Evolutionary conservation across 345 rosid species (phyloP).

Genomic region (Crucihimalaya himalaica): DNA sequence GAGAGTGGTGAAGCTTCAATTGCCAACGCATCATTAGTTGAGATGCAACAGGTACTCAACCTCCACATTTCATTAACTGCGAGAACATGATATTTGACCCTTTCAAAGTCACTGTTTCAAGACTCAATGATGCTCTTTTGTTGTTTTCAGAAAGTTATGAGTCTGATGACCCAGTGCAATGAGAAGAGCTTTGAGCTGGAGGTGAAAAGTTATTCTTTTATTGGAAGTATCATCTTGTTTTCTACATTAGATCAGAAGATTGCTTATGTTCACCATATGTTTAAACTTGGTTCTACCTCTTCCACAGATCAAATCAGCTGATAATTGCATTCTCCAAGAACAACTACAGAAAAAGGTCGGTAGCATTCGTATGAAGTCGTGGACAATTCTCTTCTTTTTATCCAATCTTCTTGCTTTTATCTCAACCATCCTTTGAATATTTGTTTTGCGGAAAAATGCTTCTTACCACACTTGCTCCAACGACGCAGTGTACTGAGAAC

Average conservation of each 20-base stretch:
- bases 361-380: slow-evolving; percentile 1
- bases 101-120: slow-evolving; percentile 25
- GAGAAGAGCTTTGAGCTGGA: slow-evolving; percentile 97
- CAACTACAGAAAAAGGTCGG: slow-evolving; percentile 89
- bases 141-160: slow-evolving; percentile 76
- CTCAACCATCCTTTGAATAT: not conserved
- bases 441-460: slow-evolving; percentile 1
- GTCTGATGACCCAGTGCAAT: slow-evolving; percentile 91
- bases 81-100: slow-evolving; percentile 25
- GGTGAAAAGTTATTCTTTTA: slow-evolving; percentile 46
- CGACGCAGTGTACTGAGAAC: slow-evolving; percentile 76
- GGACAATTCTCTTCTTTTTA: not conserved
- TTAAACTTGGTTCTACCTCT: slow-evolving; percentile 37
- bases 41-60: slow-evolving; percentile 87
- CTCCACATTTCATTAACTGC: slow-evolving; percentile 9
- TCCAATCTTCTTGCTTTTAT: slow-evolving; percentile 22
- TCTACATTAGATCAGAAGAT: slow-evolving; percentile 3
- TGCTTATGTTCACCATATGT: slow-evolving; percentile 17
- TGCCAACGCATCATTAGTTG: slow-evolving; percentile 85
- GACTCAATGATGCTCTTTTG: slow-evolving; percentile 24
- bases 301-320: slow-evolving; percentile 91
- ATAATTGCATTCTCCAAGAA: slow-evolving; percentile 96
- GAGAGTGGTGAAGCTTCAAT: slow-evolving; percentile 95
- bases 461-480: slow-evolving; percentile 19
- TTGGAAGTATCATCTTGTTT: slow-evolving; percentile 11